phyloP scores from a whole-genome alignment of 257 asterid genomes.

The Solanum microdontum region DNA sequence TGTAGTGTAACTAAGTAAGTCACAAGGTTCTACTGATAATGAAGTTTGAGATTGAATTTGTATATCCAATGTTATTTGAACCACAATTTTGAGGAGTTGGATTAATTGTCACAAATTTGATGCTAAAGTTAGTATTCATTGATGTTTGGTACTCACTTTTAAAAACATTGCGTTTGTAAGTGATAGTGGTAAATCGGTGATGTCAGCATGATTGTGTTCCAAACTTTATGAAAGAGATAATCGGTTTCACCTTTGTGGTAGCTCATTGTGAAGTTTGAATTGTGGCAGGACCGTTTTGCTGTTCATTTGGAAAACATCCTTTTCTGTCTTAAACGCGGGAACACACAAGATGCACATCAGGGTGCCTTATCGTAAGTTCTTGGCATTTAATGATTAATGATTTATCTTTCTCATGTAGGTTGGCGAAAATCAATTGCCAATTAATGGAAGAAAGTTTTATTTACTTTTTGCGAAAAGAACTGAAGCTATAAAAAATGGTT shows the following conservation, averaged over 20 bases:
- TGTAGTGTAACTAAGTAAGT: not conserved
- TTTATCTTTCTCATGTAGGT: not conserved
- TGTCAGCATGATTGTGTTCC: not conserved
- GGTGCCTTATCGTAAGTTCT: slow-evolving; percentile 43
- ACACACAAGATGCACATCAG: slow-evolving; percentile 34
- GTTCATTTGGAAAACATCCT: slow-evolving; percentile 55
- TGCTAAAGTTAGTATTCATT: not conserved
- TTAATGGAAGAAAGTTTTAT: not conserved
- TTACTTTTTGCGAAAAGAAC: not conserved
- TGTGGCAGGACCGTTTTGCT: slow-evolving; percentile 50
- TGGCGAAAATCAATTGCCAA: not conserved
- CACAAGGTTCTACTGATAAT: not conserved
- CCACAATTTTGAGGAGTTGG: not conserved
- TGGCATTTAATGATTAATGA: not conserved
- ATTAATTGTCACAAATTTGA: not conserved
- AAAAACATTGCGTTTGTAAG: not conserved
- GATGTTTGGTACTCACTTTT: not conserved
- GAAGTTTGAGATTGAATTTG: not conserved
- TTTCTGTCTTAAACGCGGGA: slow-evolving; percentile 39
- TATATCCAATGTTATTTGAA: not conserved
- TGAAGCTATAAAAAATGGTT: not conserved
- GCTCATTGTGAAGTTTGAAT: slow-evolving; percentile 2
- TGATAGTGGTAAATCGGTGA: not conserved
- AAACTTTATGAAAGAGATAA: not conserved
- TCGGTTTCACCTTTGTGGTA: not conserved